Percentiles rank a stretch among this genome's conserved stretches.
Evolutionary conservation across 176 grass and related monocot species (phyloP).

Genomic region (Triticum turgidum): DNA sequence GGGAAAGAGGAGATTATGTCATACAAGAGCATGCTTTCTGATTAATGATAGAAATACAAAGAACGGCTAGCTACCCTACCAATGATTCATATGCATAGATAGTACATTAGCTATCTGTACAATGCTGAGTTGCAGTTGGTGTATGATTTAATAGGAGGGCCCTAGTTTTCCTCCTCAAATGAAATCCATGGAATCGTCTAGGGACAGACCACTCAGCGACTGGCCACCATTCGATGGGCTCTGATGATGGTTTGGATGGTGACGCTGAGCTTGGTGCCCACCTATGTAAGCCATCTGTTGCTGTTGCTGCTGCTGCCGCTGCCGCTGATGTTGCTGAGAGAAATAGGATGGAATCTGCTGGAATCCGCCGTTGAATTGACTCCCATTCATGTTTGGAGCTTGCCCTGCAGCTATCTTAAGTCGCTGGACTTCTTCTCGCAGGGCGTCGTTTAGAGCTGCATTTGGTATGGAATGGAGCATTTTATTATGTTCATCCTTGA

Average conservation of each 20-base stretch:
- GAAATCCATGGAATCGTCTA: slow-evolving; percentile 85
- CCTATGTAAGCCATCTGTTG: slow-evolving; percentile 57
- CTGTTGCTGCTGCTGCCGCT: slow-evolving; percentile 7
- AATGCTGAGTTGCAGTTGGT: slow-evolving; percentile 43
- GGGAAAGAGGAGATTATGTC: slow-evolving; percentile 13
- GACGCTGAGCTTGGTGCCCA: slow-evolving; percentile 50
- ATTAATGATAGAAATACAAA: slow-evolving; percentile 55
- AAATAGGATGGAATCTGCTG: slow-evolving; percentile 68
- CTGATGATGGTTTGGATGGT: slow-evolving; percentile 48
- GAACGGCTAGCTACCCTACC: slow-evolving; percentile 46
- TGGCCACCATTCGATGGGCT: slow-evolving; percentile 61
- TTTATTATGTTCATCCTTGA: not conserved
- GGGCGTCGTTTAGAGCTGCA: slow-evolving; percentile 72
- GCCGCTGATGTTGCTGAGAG: slow-evolving; percentile 24
- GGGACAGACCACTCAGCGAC: slow-evolving; percentile 54
- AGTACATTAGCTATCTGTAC: slow-evolving; percentile 66
- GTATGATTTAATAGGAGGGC: slow-evolving; percentile 15
- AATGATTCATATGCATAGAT: slow-evolving; percentile 46
- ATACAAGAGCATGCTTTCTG: slow-evolving; percentile 43
- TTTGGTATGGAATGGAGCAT: not conserved
- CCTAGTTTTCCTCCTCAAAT: slow-evolving; percentile 50
- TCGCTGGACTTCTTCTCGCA: slow-evolving; percentile 83
- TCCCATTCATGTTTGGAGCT: slow-evolving; percentile 64
- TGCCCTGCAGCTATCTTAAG: slow-evolving; percentile 87
- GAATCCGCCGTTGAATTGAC: slow-evolving; percentile 54